Conservation (phyloP, 306 rosid genomes). For the Ammopiptanthus mongolicus region DNA sequence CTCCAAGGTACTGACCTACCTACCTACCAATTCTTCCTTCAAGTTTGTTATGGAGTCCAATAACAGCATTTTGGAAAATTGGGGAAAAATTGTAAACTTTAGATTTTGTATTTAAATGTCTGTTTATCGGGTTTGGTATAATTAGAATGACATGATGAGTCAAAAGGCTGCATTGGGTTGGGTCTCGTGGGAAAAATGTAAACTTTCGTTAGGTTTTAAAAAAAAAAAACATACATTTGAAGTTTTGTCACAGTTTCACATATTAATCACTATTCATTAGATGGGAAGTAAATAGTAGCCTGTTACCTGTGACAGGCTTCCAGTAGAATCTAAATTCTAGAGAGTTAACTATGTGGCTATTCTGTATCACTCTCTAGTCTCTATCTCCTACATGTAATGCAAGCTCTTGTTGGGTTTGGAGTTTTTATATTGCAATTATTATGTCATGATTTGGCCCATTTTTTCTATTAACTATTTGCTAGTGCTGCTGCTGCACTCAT, state of each 20-base stretch:
- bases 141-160: not conserved
- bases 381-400: not conserved
- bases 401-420: not conserved
- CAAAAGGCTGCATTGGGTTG: not conserved
- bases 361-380: not conserved
- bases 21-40: not conserved
- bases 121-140: not conserved
- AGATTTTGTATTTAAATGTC: not conserved
- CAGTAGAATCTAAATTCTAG: not conserved
- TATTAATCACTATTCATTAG: no score
- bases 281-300: no score
- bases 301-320: no score
- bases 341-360: not conserved
- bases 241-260: no score
- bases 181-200: not conserved
- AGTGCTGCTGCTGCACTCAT: no score
- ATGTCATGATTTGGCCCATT: no score
- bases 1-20: conserved; percentile 40
- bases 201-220: not conserved
- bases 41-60: not conserved
- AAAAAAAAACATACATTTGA: not conserved
- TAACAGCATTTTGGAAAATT: not conserved
- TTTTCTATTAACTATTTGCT: no score
- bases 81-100: not conserved
- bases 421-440: not conserved